phyloP scores from a whole-genome alignment of 164 flowering plant genomes.

The Cinnamomum micranthum region DNA sequence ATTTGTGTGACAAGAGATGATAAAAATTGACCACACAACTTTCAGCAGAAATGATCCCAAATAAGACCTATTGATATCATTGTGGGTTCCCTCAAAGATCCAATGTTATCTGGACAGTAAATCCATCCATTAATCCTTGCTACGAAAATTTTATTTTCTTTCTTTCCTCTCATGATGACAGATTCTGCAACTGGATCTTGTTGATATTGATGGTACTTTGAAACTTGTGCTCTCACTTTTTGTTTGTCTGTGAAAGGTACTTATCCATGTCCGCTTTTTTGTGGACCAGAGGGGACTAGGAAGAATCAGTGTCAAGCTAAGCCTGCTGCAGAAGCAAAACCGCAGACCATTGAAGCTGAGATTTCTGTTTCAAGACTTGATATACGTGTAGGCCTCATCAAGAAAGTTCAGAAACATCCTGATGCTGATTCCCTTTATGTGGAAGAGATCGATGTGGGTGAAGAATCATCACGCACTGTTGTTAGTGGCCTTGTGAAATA shows the following conservation, averaged over 20 bases:
- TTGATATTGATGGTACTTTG: neutral
- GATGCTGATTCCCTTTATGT: conserved; percentile 90
- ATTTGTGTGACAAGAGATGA: too few species aligned
- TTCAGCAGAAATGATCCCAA: too few species aligned
- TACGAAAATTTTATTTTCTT: too few species aligned
- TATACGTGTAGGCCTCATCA: conserved; percentile 85
- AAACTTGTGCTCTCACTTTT: neutral
- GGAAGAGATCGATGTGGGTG: conserved; percentile 95
- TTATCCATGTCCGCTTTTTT: neutral
- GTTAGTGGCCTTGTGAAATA: conserved; percentile 94
- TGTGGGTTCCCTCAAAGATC: too few species aligned
- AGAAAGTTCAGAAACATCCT: conserved; percentile 77
- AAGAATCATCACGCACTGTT: conserved; percentile 65
- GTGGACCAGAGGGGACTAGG: conserved; percentile 30
- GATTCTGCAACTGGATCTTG: neutral
- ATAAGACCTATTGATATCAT: too few species aligned
- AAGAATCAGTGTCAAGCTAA: conserved; percentile 49
- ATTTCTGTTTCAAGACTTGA: conserved; percentile 73
- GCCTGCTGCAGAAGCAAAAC: conserved; percentile 38
- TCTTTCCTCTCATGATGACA: neutral
- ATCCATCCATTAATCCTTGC: too few species aligned
- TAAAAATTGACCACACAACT: too few species aligned
- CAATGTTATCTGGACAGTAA: too few species aligned
- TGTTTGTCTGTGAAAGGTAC: neutral
- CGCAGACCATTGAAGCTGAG: conserved; percentile 47